phyloP scores from a whole-genome alignment of 192 early-diverging fungal genomes.

The Gonapodya prolifera region DNA sequence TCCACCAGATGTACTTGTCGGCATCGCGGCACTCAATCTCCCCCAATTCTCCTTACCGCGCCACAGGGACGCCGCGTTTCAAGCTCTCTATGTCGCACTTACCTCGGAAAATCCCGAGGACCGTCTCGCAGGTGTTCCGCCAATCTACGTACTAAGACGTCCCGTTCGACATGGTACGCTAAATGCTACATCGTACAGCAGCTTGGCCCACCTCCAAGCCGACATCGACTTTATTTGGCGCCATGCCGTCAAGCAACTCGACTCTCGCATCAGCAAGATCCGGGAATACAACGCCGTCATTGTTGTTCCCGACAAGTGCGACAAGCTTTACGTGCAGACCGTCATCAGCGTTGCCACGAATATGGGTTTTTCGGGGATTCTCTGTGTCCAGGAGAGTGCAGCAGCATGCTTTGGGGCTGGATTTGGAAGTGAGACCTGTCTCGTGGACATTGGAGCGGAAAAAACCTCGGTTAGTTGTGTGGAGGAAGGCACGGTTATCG shows the following conservation, averaged over 20 bases:
- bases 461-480: background rate
- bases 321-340: background rate
- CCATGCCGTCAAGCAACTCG: background rate
- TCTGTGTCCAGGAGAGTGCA: background rate
- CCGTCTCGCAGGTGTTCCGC: background rate
- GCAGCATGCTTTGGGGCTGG: background rate
- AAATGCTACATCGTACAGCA: background rate
- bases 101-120: background rate
- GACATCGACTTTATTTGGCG: background rate
- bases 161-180: background rate
- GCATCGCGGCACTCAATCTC: background rate
- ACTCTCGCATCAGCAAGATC: background rate
- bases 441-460: background rate
- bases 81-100: background rate
- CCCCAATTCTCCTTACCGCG: background rate
- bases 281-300: background rate
- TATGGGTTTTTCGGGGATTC: background rate
- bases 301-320: background rate
- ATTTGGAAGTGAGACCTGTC: background rate
- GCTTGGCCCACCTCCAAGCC: background rate
- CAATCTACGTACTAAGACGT: background rate
- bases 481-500: background rate
- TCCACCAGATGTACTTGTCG: background rate
- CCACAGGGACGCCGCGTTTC: background rate
- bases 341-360: background rate